Conservation (phyloP, 2,329 filamentous ascomycete species). For the Aspergillaceae sp. region DNA sequence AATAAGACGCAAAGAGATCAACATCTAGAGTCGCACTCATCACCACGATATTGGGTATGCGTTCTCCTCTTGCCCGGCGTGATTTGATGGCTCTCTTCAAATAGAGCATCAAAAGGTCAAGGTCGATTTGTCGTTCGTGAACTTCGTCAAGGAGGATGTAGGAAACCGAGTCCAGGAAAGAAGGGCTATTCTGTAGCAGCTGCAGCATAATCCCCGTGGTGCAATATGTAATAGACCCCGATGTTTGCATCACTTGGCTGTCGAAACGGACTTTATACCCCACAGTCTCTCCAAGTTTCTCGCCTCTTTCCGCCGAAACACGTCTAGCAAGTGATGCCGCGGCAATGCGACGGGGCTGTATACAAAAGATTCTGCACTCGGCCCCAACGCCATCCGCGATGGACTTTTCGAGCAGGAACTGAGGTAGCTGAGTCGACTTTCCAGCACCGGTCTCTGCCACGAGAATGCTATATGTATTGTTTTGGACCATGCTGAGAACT, state of each 20-base stretch:
- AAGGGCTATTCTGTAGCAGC: constrained; percentile 33
- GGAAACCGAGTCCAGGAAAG: constrained; percentile 33
- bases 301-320: constrained; percentile 40
- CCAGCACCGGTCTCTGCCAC: constrained; percentile 40
- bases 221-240: constrained; percentile 41
- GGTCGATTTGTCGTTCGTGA: constrained; percentile 39
- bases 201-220: constrained; percentile 44
- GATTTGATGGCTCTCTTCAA: constrained; percentile 36
- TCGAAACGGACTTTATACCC: constrained; percentile 43
- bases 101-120: constrained; percentile 41
- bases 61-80: constrained; percentile 22
- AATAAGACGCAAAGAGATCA: constrained; percentile 40
- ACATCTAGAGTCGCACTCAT: constrained; percentile 44
- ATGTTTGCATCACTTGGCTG: constrained; percentile 19
- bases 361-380: constrained; percentile 43
- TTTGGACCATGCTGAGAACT: constrained; percentile 32
- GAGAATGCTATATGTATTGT: constrained; percentile 38
- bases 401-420: constrained; percentile 45
- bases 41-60: constrained; percentile 38
- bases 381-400: constrained; percentile 33
- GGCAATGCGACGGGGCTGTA: constrained; percentile 43
- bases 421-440: constrained; percentile 45
- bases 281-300: constrained; percentile 33
- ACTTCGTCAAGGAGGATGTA: constrained; percentile 47
- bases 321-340: constrained; percentile 39